Evolutionary conservation across 106 monocot species (phyloP).

Genomic region (Dactylorhiza incarnata): DNA sequence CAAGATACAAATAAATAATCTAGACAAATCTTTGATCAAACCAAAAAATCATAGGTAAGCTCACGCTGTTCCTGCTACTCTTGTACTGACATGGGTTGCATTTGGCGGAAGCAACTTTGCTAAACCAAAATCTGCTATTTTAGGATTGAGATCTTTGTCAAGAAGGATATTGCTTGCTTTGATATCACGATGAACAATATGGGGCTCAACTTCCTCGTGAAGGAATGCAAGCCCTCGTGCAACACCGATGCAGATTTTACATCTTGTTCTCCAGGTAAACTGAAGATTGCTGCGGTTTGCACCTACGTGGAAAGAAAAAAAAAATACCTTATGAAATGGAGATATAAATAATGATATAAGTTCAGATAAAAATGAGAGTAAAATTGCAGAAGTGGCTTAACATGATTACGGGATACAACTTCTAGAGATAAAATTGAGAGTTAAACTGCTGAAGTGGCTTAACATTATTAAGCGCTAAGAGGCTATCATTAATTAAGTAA

Average conservation of each 20-base stretch:
- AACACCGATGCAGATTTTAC: constrained; percentile 14
- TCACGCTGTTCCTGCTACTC: constrained; percentile 18
- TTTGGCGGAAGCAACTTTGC: constrained; percentile 14
- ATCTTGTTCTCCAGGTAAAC: constrained; percentile 7
- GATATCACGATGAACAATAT: not conserved
- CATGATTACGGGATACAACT: too few relatives aligned
- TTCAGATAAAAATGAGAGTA: too few relatives aligned
- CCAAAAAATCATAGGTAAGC: not conserved
- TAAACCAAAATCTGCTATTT: constrained; percentile 25
- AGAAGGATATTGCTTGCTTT: too few relatives aligned
- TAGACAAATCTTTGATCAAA: not conserved
- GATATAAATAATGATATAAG: too few relatives aligned
- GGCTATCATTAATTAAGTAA: too few relatives aligned
- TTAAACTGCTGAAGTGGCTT: too few relatives aligned
- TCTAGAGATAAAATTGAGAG: too few relatives aligned
- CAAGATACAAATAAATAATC: not conserved
- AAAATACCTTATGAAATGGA: not conserved
- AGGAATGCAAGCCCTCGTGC: constrained; percentile 22
- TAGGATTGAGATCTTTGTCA: not conserved
- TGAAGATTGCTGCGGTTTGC: constrained; percentile 10
- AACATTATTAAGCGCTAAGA: too few relatives aligned
- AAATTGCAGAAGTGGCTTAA: too few relatives aligned
- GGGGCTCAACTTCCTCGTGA: constrained; percentile 9
- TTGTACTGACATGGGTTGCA: constrained; percentile 18
- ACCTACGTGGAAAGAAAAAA: not conserved